Evolutionary conservation across 2,329 filamentous ascomycete genomes (phyloP).

Genomic region (Ophiostoma himal-ulmi): DNA sequence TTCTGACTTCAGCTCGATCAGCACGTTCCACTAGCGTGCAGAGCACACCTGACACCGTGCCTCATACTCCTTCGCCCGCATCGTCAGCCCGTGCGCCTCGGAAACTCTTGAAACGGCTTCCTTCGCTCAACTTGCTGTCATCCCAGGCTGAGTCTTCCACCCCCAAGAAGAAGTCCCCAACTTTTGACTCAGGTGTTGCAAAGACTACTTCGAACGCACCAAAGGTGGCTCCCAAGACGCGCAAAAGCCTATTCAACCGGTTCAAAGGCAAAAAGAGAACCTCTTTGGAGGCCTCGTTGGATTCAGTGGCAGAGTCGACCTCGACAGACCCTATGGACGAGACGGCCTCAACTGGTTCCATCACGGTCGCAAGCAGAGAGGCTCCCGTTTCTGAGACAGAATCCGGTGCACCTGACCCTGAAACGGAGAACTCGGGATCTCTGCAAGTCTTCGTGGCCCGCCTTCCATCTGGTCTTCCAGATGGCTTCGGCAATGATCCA

Average conservation of each 20-base stretch:
- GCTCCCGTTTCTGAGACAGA: background rate
- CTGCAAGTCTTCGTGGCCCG: background rate
- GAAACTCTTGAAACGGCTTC: background rate
- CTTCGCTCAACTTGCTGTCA: background rate
- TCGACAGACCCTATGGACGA: background rate
- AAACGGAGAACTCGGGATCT: background rate
- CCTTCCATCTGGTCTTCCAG: background rate
- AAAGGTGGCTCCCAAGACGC: background rate
- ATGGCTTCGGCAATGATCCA: background rate
- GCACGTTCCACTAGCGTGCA: no score
- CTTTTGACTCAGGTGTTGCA: background rate
- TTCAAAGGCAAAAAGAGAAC: background rate
- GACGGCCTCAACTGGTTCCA: background rate
- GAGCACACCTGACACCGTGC: no score
- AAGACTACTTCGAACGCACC: background rate
- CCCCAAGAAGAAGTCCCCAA: background rate
- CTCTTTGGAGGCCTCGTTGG: no score
- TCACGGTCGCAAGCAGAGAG: no score
- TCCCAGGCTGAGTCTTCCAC: background rate
- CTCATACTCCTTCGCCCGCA: background rate
- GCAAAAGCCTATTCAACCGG: background rate
- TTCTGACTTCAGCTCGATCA: no score
- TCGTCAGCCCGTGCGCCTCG: background rate
- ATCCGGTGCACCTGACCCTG: no score
- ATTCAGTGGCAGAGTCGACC: background rate